Evolutionary conservation across 495 filamentous ascomycete genomes (phyloP).

Genomic region (Pyronema omphalodes): DNA sequence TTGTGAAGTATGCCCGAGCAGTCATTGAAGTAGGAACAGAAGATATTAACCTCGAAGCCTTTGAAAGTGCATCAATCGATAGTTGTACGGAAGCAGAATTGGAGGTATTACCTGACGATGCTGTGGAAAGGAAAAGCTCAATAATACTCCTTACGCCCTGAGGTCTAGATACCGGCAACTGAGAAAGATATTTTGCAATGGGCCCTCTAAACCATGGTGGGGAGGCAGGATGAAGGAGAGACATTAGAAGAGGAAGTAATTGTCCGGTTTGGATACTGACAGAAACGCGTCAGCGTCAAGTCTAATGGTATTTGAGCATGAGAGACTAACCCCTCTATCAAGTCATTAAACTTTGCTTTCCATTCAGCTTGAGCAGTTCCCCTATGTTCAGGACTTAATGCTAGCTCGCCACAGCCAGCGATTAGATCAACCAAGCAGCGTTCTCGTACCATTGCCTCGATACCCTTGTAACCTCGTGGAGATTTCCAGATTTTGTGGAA

Average conservation of each 20-base stretch:
- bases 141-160: constrained; percentile 18
- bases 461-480: neutral
- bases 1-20: constrained; percentile 30
- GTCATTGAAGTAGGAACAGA: constrained; percentile 35
- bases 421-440: constrained; percentile 25
- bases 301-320: neutral
- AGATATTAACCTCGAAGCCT: constrained; percentile 37
- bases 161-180: constrained; percentile 16
- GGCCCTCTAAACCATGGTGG: constrained; percentile 9
- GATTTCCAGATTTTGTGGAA: neutral
- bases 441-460: constrained; percentile 9
- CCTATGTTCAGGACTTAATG: constrained; percentile 17
- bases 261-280: constrained; percentile 15
- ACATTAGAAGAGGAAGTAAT: constrained; percentile 14
- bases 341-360: constrained; percentile 21
- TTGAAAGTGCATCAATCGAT: constrained; percentile 40
- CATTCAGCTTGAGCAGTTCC: constrained; percentile 16
- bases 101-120: constrained; percentile 1
- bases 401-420: constrained; percentile 24
- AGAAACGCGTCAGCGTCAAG: neutral
- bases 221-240: constrained; percentile 16
- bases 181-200: constrained; percentile 15
- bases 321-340: constrained; percentile 31
- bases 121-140: constrained; percentile 20
- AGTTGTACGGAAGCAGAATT: constrained; percentile 18